Evolutionary conservation across 1,284 basidiomycete species (phyloP).

Genomic region (Tylopilus sp.): DNA sequence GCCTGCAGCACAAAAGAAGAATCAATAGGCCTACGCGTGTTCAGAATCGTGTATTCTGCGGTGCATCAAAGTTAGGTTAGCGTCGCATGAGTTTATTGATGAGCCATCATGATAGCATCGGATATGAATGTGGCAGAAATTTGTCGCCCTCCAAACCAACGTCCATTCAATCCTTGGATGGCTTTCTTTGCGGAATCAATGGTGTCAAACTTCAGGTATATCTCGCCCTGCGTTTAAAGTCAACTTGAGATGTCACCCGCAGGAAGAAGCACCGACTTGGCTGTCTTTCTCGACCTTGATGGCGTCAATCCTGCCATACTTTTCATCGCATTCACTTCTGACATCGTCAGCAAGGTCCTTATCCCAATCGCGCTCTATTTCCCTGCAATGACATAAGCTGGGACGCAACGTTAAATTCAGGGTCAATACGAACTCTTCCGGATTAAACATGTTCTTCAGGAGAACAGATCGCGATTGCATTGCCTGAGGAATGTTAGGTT

Average conservation of each 20-base stretch:
- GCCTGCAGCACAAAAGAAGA: conserved; percentile 33
- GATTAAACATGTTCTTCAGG: conserved; percentile 95
- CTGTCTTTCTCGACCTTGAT: conserved; percentile 96
- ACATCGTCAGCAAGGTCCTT: conserved; percentile 95
- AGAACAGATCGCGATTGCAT: conserved; percentile 84
- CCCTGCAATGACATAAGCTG: conserved; percentile 45
- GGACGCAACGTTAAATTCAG: conserved; percentile 8
- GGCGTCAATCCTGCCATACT: conserved; percentile 84
- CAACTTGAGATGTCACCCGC: background rate
- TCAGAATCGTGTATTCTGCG: conserved; percentile 27
- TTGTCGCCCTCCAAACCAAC: conserved; percentile 92
- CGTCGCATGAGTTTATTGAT: conserved; percentile 48
- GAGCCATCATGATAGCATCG: conserved; percentile 90
- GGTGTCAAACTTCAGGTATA: conserved; percentile 88
- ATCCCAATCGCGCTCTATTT: conserved; percentile 96
- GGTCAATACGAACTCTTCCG: conserved; percentile 71
- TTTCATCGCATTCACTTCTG: conserved; percentile 87
- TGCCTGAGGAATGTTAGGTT: conserved; percentile 68
- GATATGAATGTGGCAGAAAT: conserved; percentile 84
- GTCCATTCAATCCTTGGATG: conserved; percentile 85
- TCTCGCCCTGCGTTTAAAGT: conserved; percentile 77
- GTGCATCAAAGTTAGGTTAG: conserved; percentile 30
- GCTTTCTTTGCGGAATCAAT: conserved; percentile 81
- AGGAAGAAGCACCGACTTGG: conserved; percentile 51
- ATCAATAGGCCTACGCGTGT: conserved; percentile 26